Percentiles rank a stretch among this genome's conserved stretches.
These are phyloP conservation scores for Candida chilensis DNA, from an alignment of 805 yeast genomes.

Conservation along the genomic window DNA sequence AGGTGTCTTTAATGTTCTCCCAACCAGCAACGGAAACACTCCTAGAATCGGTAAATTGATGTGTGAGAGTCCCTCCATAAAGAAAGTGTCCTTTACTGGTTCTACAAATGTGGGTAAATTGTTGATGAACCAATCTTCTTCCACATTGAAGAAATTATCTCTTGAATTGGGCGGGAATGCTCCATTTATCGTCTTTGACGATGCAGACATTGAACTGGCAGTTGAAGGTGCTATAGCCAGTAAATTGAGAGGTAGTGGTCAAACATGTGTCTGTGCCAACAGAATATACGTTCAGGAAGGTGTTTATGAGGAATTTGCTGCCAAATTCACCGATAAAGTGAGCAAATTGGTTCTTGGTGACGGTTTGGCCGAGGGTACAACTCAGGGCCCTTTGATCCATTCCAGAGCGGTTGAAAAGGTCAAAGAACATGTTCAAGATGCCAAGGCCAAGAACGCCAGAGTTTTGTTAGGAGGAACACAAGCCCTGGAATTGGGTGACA, in stretches of 20 bases:
- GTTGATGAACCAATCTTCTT: constrained; percentile 50
- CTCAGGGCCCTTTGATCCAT: constrained; percentile 75
- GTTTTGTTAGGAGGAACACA: constrained; percentile 52
- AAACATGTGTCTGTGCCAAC: constrained; percentile 77
- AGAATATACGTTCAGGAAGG: constrained; percentile 56
- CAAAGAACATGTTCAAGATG: constrained; percentile 54
- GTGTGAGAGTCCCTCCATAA: constrained; percentile 45
- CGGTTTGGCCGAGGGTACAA: constrained; percentile 46
- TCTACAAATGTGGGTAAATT: constrained; percentile 67
- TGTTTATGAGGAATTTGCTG: constrained; percentile 54
- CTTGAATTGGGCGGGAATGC: constrained; percentile 80
- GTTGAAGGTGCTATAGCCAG: constrained; percentile 56
- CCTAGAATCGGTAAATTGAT: constrained; percentile 45
- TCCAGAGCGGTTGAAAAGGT: constrained; percentile 56
- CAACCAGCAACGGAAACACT: constrained; percentile 31
- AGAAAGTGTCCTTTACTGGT: constrained; percentile 72
- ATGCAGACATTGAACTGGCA: constrained; percentile 60
- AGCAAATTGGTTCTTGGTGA: constrained; percentile 44
- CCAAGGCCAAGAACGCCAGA: constrained; percentile 55
- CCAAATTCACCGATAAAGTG: constrained; percentile 37
- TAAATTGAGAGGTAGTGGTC: constrained; percentile 73
- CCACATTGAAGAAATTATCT: constrained; percentile 60
- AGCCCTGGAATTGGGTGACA: constrained; percentile 46
- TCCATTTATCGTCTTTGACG: constrained; percentile 68
- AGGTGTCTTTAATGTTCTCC: constrained; percentile 60